Evolutionary conservation across 768 basidiomycete genomes (phyloP), one percentile per base, ranked within the genome.

Genomic region (Suillus subaureus): DNA sequence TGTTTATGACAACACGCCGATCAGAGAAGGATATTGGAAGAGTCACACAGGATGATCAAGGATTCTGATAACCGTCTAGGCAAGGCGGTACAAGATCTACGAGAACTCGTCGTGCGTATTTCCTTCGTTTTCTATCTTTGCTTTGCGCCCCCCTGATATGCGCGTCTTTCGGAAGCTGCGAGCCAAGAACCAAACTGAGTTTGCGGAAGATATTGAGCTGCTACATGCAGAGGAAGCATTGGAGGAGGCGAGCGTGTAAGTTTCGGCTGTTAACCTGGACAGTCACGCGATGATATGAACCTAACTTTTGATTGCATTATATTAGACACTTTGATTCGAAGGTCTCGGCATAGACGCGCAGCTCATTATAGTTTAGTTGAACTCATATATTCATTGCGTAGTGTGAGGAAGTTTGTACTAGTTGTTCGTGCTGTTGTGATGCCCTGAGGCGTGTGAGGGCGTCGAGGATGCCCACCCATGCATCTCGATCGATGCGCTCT

Each of bases 11-110:
- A 43, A 61, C 63, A 65, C 49, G 61, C 66, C 52, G 64, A 47
- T 61, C 71, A 94, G 92, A 81, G 75, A 63, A 85, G 83, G 72
- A 80, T 94, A 79, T 78, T 89, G 58, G 88, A 91, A 64, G 94
- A 96, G 80, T 89, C 89, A 51, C 79, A 86, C 67, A 93, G 87
- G 82, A 93, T 96, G 93, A 84, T 94, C 66, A 78, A 78, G 61
- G 92, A 94, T 73, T 84, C 89, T 26, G 78, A 80, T 63, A 82
- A 75, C 63, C 84, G 90, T 56, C 79, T 93, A n/a, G 85, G 81
- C 56, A 85, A 82, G 71, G 88, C 87, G 39, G 81, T 81, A 37
- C 87, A 80, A 64, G 91, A 91, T 63, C 81, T 96, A 66, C 79
- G 82, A 68, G 83, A 85, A 65, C 77, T 93, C 55, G 75, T 93